A percentile compares a stretch with the other conserved stretches of the same genome.
phyloP scores from a whole-genome alignment of 495 filamentous ascomycete species.

The Aspergillus homomorphus region DNA sequence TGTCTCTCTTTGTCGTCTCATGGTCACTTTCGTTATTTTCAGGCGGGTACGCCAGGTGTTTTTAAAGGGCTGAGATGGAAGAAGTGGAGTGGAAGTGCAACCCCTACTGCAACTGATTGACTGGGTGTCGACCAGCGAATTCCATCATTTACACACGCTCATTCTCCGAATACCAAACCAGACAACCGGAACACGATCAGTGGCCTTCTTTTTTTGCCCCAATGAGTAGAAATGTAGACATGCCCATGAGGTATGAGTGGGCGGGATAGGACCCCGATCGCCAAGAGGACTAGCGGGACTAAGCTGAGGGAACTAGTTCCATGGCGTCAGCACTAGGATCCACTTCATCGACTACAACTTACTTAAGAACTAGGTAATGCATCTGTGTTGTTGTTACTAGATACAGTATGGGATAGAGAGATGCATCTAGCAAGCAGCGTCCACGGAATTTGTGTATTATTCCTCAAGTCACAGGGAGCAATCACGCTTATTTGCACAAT shows the following conservation, averaged over 20 bases:
- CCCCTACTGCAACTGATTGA: neutral
- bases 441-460: too few relatives aligned
- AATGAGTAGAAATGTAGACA: too few relatives aligned
- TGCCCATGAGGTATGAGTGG: too few relatives aligned
- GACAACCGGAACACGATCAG: neutral
- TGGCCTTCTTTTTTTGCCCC: too few relatives aligned
- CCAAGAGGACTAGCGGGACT: too few relatives aligned
- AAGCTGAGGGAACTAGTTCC: too few relatives aligned
- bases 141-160: neutral
- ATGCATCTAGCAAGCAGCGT: too few relatives aligned
- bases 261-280: too few relatives aligned
- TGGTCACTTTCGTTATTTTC: neutral
- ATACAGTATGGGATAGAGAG: neutral
- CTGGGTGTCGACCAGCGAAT: neutral
- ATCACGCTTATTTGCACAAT: neutral
- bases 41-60: neutral
- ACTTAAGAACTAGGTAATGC: too few relatives aligned
- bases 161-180: neutral
- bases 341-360: too few relatives aligned
- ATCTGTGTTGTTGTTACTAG: neutral
- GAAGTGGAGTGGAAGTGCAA: neutral
- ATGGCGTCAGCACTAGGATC: too few relatives aligned
- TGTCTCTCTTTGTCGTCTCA: neutral
- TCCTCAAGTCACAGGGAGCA: too few relatives aligned
- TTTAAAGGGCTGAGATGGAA: neutral